Evolutionary conservation across 202 grass and related monocot genomes (phyloP).

Genomic region (Eragrostis tef): DNA sequence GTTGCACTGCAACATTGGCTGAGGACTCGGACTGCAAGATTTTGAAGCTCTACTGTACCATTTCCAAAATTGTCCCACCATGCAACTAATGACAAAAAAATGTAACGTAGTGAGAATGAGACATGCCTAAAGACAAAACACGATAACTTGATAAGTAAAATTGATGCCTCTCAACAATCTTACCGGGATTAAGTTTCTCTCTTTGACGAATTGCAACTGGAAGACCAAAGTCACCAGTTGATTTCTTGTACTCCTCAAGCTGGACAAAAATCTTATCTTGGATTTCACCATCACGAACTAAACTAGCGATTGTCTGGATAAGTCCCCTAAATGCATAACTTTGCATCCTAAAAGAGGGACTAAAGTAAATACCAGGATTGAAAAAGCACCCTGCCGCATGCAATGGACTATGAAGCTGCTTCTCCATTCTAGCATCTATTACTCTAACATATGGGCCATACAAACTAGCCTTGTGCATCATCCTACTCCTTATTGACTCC

Average conservation of each 20-base stretch:
- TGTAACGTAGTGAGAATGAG: conserved; percentile 4
- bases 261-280: conserved; percentile 83
- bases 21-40: conserved; percentile 66
- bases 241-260: conserved; percentile 75
- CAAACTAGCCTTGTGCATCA: conserved; percentile 62
- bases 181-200: conserved; percentile 71
- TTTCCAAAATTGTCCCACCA: conserved; percentile 82
- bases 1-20: conserved; percentile 71
- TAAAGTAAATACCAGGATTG: conserved; percentile 68
- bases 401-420: conserved; percentile 62
- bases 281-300: conserved; percentile 53
- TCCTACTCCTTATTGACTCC: conserved; percentile 59
- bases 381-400: conserved; percentile 76
- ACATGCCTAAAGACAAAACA: not conserved
- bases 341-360: conserved; percentile 61
- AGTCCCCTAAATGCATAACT: conserved; percentile 63
- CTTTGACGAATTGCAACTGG: conserved; percentile 71
- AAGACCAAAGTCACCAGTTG: conserved; percentile 66
- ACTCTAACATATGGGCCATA: conserved; percentile 65
- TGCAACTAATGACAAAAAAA: conserved; percentile 53
- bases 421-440: conserved; percentile 61
- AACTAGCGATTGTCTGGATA: conserved; percentile 64
- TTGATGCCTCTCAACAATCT: not conserved
- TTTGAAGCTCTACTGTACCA: conserved; percentile 64
- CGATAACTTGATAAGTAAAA: not conserved